Percentiles rank a stretch among this genome's conserved stretches.
Evolutionary conservation across 2,329 filamentous ascomycete genomes (phyloP).

Genomic region (Drechslera avenae): DNA sequence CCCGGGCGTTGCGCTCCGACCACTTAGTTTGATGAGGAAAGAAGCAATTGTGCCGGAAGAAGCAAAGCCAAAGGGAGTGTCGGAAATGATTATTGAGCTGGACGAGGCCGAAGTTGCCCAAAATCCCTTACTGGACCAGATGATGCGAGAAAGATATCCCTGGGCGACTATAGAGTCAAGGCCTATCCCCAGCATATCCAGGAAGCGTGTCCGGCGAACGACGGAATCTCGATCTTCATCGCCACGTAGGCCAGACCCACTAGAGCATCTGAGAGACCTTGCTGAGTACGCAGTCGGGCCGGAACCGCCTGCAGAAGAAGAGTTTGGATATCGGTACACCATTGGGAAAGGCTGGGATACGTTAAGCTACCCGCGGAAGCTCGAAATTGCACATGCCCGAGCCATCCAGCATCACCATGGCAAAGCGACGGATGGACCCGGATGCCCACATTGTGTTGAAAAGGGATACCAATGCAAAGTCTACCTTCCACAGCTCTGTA

Average conservation of each 20-base stretch:
- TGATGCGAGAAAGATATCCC: slow-evolving; percentile 11
- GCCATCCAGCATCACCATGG: slow-evolving; percentile 13
- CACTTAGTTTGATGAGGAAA: background rate
- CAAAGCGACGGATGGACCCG: background rate
- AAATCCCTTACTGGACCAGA: slow-evolving; percentile 1
- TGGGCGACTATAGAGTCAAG: slow-evolving; percentile 7
- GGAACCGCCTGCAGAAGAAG: slow-evolving; percentile 3
- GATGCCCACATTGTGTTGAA: slow-evolving; percentile 8
- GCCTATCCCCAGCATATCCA: slow-evolving; percentile 1
- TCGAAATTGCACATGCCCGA: slow-evolving; percentile 16
- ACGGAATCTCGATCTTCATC: background rate
- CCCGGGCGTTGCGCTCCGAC: slow-evolving; percentile 5
- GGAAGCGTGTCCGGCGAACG: background rate
- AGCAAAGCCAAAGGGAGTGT: slow-evolving; percentile 11
- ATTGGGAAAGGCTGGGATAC: slow-evolving; percentile 1
- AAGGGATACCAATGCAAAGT: slow-evolving; percentile 12
- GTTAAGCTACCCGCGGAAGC: background rate
- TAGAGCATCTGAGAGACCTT: slow-evolving; percentile 10
- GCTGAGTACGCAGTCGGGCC: slow-evolving; percentile 1
- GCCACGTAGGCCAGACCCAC: background rate
- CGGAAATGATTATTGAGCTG: slow-evolving; percentile 14
- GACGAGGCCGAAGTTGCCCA: background rate
- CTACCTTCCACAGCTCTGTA: slow-evolving; percentile 3
- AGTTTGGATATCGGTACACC: slow-evolving; percentile 4
- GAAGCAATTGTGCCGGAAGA: background rate